Evolutionary conservation across 257 asterid genomes (phyloP).

Genomic region (Rauvolfia tetraphylla): DNA sequence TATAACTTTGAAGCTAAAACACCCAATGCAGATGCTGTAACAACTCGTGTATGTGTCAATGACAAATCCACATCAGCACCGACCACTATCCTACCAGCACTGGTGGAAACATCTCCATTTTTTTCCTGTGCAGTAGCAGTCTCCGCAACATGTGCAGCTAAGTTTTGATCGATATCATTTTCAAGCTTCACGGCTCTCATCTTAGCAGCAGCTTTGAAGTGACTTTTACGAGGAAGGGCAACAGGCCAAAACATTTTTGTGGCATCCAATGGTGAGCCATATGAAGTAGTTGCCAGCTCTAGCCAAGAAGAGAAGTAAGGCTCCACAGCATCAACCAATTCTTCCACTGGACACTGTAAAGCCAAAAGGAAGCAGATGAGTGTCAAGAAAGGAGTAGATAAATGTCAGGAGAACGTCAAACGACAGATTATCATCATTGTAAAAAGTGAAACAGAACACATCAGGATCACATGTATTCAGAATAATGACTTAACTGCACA

Average conservation of each 20-base stretch:
- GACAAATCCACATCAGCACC: constrained; percentile 91
- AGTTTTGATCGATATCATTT: constrained; percentile 43
- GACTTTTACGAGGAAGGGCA: constrained; percentile 95
- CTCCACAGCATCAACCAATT: constrained; percentile 73
- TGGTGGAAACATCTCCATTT: constrained; percentile 58
- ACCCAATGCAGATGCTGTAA: constrained; percentile 85
- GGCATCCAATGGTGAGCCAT: constrained; percentile 78
- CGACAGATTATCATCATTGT: not conserved
- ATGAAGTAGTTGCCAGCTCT: constrained; percentile 89
- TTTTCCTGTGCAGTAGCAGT: constrained; percentile 42
- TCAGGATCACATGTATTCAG: not conserved
- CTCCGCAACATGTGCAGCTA: constrained; percentile 43
- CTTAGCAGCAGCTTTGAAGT: constrained; percentile 95
- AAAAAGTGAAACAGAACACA: not conserved
- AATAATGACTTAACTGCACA: not conserved
- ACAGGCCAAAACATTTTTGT: constrained; percentile 97
- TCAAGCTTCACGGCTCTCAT: constrained; percentile 81
- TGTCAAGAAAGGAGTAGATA: constrained; percentile 1
- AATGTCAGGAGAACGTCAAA: not conserved
- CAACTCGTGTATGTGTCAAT: constrained; percentile 82
- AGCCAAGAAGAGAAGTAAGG: constrained; percentile 79
- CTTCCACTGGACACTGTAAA: constrained; percentile 72
- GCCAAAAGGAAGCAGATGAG: constrained; percentile 25
- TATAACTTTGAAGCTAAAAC: constrained; percentile 73
- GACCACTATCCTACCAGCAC: constrained; percentile 70